A percentile compares a stretch with the other conserved stretches of the same genome.
Conservation (phyloP, 768 basidiomycete species). For the Mycena galericulata region DNA sequence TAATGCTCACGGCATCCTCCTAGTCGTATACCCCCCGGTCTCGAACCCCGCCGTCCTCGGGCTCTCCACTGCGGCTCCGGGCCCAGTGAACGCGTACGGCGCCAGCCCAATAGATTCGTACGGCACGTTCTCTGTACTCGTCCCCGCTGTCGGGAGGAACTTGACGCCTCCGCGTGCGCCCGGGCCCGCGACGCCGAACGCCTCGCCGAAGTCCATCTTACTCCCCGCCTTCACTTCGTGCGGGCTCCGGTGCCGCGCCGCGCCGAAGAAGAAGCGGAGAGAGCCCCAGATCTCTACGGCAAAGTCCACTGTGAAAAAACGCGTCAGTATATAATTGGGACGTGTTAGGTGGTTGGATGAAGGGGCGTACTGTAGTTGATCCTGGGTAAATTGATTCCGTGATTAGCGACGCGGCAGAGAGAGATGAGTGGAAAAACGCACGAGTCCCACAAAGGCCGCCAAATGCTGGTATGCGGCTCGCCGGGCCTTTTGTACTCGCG, state of each 20-base stretch:
- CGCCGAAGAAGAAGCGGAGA: slow-evolving; percentile 69
- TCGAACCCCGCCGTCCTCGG: slow-evolving; percentile 23
- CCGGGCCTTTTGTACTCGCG: slow-evolving; percentile 67
- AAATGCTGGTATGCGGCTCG: slow-evolving; percentile 3
- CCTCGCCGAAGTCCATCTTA: slow-evolving; percentile 49
- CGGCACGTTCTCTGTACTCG: neutral
- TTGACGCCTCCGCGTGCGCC: neutral
- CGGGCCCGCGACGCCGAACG: slow-evolving; percentile 48
- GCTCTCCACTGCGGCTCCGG: slow-evolving; percentile 7
- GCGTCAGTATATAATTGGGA: neutral
- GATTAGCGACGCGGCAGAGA: slow-evolving; percentile 10
- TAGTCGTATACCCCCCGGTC: no score
- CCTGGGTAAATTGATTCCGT: slow-evolving; percentile 25
- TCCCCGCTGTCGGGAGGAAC: slow-evolving; percentile 5
- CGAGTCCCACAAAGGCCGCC: slow-evolving; percentile 20
- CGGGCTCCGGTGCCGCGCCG: slow-evolving; percentile 39
- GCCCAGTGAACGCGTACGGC: slow-evolving; percentile 25
- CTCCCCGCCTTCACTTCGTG: slow-evolving; percentile 26
- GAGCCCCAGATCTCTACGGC: slow-evolving; percentile 71
- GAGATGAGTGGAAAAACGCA: slow-evolving; percentile 3
- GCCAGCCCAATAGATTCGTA: slow-evolving; percentile 11
- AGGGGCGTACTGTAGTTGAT: slow-evolving; percentile 46
- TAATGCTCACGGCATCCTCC: no score
- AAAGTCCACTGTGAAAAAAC: slow-evolving; percentile 68
- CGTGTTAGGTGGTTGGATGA: neutral